A percentile compares a stretch with the other conserved stretches of the same genome.
Evolutionary conservation across 2,329 filamentous ascomycete species (phyloP).

Genomic region (Pestalotiopsis sp.): DNA sequence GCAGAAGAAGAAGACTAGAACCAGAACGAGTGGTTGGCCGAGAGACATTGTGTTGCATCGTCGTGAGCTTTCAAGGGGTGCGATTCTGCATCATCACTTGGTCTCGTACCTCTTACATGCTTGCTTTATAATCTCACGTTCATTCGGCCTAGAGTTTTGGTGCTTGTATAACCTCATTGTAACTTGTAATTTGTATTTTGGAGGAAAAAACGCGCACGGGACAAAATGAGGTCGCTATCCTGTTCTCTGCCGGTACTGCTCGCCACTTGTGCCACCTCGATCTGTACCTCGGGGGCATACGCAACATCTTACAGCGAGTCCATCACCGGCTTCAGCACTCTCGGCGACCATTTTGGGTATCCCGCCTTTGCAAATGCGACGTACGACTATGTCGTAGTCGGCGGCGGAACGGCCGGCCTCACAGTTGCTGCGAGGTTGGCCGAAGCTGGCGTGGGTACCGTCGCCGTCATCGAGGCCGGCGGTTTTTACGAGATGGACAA

Average conservation of each 20-base stretch:
- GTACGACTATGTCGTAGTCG: conserved; percentile 17
- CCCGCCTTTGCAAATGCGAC: conserved; percentile 1
- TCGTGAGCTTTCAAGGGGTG: not conserved
- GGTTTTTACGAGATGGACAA: conserved; percentile 16
- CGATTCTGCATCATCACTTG: not conserved
- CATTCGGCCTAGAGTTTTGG: not conserved
- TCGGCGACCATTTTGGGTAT: not conserved
- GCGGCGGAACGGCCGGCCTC: conserved; percentile 15
- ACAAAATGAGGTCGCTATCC: not conserved
- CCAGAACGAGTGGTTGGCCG: not conserved
- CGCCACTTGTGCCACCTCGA: not conserved
- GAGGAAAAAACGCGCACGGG: not conserved
- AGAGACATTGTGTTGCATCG: not conserved
- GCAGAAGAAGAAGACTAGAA: not conserved
- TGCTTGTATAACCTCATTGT: not conserved
- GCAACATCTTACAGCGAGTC: not conserved
- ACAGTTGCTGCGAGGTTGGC: conserved; percentile 10
- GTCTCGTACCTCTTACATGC: not conserved
- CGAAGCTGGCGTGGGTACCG: conserved; percentile 11
- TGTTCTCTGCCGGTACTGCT: not conserved
- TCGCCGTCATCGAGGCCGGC: conserved; percentile 18
- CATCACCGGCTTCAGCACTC: not conserved
- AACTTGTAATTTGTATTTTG: not conserved
- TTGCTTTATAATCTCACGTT: not conserved
- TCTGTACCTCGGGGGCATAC: not conserved